Base-by-base conservation (phyloP, 202 grass and related monocot species). In the Elaeis oleifera region DNA sequence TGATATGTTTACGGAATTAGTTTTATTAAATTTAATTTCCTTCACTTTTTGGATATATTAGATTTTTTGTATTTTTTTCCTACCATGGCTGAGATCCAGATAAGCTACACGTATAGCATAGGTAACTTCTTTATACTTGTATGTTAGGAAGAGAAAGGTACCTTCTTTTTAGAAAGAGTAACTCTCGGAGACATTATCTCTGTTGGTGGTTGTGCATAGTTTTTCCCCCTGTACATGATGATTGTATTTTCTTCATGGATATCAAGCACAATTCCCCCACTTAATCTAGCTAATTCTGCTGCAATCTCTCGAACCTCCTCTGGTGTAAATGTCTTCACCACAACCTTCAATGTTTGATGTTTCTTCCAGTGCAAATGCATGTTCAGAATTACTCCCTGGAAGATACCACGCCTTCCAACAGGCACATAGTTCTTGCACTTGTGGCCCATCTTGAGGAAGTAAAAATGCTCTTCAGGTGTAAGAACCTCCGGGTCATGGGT, bases 311-410 rank as follows among this genome's bases (percentile, higher is more conserved):
- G 90, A 50, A 96, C 84, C 61, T 96, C 87, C 20, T 91, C 92
- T 25, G 81, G 81, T 53, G 87, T 90, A 69, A 96, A 96, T 62
- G 92, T 96, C 60, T 96, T 96, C 73, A 96, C 87, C 44, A 96
- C 84, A 44, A 96, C 76, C 76, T 96, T 83, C 28, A 96, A 58
- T 19, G 92, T 91, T 69, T 96, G 92, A 49, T 96, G 92, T 44
- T 91, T 97, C 72, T 97, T 97, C 92, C 92, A 97, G 58, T 97
- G 92, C 79, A 97, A 80, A 70, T 97, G 92, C 87, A 97, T 97
- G 65, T 97, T 97, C 67, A 97, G 70, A 55, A 97, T 91, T 63
- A 97, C 92, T 58, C 92, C 92, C 70, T 88, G 87, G 65, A 86
- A 97, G 69, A 97, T 91, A 53, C 92, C 87, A 74, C 92, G 87